A percentile compares a stretch with the other conserved stretches of the same genome.
These are phyloP conservation scores for Fusarium coicis DNA, from an alignment of 2,329 filamentous ascomycete species.

Conservation along the genomic window DNA sequence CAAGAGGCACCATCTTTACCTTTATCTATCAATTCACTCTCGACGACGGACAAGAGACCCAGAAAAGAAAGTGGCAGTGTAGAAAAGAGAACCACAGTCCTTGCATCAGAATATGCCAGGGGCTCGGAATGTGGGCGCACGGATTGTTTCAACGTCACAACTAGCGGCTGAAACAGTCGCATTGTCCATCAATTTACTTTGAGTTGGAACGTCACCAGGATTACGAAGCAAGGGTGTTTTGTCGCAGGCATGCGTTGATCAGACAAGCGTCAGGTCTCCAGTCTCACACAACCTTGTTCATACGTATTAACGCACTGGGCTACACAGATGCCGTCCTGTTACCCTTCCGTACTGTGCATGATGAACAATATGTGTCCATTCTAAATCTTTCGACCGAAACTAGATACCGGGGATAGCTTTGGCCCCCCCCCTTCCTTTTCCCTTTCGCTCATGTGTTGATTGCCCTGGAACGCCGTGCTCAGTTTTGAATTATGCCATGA, in stretches of 20 bases:
- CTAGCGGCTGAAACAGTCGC: slow-evolving; percentile 41
- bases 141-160: slow-evolving; percentile 40
- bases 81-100: slow-evolving; percentile 7
- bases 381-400: slow-evolving; percentile 23
- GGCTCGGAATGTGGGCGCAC: slow-evolving; percentile 36
- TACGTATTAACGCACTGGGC: slow-evolving; percentile 7
- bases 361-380: slow-evolving; percentile 27
- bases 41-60: slow-evolving; percentile 3
- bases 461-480: slow-evolving; percentile 39
- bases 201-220: slow-evolving; percentile 16
- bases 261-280: slow-evolving; percentile 24
- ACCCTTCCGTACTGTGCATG: slow-evolving; percentile 7
- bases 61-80: slow-evolving; percentile 3
- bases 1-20: neutral
- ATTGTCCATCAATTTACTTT: slow-evolving; percentile 11
- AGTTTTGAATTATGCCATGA: slow-evolving; percentile 23
- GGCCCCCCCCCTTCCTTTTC: neutral
- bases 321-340: neutral
- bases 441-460: slow-evolving; percentile 13
- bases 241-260: slow-evolving; percentile 32
- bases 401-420: neutral
- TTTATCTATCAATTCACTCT: slow-evolving; percentile 22
- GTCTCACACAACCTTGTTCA: slow-evolving; percentile 1
- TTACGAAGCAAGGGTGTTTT: slow-evolving; percentile 11
- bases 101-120: slow-evolving; percentile 34